Evolutionary conservation across 2,329 filamentous ascomycete genomes (phyloP), one percentile per base, ranked within the genome.

Genomic region (Neophaeococcomyces mojaviensis): DNA sequence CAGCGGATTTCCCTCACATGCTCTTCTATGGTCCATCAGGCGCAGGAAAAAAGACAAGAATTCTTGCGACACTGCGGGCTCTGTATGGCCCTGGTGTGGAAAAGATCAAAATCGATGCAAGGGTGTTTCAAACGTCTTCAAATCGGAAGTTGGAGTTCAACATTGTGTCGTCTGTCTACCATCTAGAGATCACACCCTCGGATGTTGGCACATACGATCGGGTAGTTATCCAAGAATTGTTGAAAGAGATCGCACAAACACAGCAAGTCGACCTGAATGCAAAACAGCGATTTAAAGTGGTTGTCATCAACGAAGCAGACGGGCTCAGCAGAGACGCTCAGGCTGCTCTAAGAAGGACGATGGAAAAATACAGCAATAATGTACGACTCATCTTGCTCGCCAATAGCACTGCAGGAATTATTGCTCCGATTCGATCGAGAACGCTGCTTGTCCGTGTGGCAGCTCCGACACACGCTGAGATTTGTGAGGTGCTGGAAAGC

Each of bases 141-240:
- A 97, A 95, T 67, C 88, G 92, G 63, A 98, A 98, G 68, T 83
- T 98, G 58, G 92, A 98, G 69, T 98, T 98, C 78, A 98, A 96
- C 70, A 94, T 98, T 54, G 92, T 98, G 45, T 82, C 89, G 36
- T 97, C 90, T 0, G 82, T 96, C 53, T 98, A 98, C 69, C 92
- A 98, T 66, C 82, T 98, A 58, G 92, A 98, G 66, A 98, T 98
- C 61, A 98, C 92, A 6, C 92, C 92, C 0, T 94, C 88, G 1
- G 92, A 98, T 58, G 92, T 98, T 3, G 92, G 90, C 50, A 94
- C 85, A 65, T 96, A 96, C 61, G 92, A 98, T 66, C 79, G 92
- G 45, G 92, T 98, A 3, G 92, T 98, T 1, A 77, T 98, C 12
- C 92, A 98, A 63, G 92, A 97, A 60, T 72, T 98, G 39, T 72